phyloP scores from a whole-genome alignment of 305 asterid species.

The Fraxinus paxiana region DNA sequence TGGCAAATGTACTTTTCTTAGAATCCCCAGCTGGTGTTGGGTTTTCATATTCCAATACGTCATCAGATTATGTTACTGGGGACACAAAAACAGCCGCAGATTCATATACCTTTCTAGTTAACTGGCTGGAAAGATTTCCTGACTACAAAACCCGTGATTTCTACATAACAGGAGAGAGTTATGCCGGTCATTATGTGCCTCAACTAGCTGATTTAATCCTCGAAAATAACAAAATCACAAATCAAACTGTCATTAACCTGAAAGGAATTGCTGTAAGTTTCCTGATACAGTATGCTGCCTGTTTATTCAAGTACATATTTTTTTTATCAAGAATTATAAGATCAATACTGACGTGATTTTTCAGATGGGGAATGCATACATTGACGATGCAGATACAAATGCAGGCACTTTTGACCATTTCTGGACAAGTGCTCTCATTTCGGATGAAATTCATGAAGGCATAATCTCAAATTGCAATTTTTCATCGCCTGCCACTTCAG shows the following conservation, averaged over 20 bases:
- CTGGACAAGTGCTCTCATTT: constrained; percentile 51
- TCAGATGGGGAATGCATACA: constrained; percentile 54
- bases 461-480: constrained; percentile 38
- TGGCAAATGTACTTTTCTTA: constrained; percentile 50
- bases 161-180: neutral
- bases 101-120: neutral
- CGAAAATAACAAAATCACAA: constrained; percentile 34
- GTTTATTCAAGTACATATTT: neutral
- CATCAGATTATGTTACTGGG: constrained; percentile 34
- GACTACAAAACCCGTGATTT: neutral
- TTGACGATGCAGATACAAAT: constrained; percentile 28
- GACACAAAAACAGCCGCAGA: neutral
- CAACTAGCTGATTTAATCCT: neutral
- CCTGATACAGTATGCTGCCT: neutral
- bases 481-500: constrained; percentile 14
- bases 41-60: constrained; percentile 49
- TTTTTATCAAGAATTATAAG: neutral
- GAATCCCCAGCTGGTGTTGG: constrained; percentile 77
- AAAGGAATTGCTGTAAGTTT: constrained; percentile 57
- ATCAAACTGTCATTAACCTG: constrained; percentile 41
- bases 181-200: neutral
- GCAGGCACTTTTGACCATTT: constrained; percentile 34
- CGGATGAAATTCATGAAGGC: constrained; percentile 42
- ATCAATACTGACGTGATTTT: neutral
- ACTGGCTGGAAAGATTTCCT: neutral